These are phyloP conservation scores for Penicillium coprophilum DNA, from an alignment of 495 filamentous ascomycete species.

Conservation along the genomic window DNA sequence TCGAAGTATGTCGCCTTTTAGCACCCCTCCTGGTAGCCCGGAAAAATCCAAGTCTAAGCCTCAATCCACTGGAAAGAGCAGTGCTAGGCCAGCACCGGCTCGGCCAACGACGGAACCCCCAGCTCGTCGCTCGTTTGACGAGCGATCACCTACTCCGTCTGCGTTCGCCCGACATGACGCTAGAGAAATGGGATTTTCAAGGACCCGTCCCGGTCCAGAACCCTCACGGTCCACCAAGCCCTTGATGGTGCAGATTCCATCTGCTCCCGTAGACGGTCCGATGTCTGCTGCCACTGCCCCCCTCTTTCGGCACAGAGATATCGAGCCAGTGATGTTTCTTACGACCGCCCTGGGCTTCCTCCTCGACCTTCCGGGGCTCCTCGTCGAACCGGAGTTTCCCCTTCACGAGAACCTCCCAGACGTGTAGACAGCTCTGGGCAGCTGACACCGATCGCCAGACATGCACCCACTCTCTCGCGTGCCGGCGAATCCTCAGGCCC, in stretches of 20 bases:
- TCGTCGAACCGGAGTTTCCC: constrained; percentile 30
- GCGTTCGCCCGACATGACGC: constrained; percentile 20
- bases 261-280: constrained; percentile 18
- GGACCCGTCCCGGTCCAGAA: constrained; percentile 27
- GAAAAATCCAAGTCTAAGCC: constrained; percentile 49
- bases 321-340: constrained; percentile 38
- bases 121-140: constrained; percentile 30
- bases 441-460: constrained; percentile 20
- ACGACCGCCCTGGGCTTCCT: constrained; percentile 61
- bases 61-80: constrained; percentile 14
- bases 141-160: constrained; percentile 21
- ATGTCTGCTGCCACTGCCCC: constrained; percentile 25
- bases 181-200: constrained; percentile 34
- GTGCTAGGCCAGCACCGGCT: constrained; percentile 17
- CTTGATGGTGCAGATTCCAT: constrained; percentile 39
- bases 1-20: constrained; percentile 79
- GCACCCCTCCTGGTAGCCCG: constrained; percentile 79
- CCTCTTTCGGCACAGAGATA: constrained; percentile 30
- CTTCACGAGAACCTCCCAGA: constrained; percentile 30
- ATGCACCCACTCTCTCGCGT: constrained; percentile 16
- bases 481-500: constrained; percentile 18
- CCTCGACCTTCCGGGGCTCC: constrained; percentile 41
- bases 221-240: constrained; percentile 34
- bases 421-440: constrained; percentile 18
- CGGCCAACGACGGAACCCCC: constrained; percentile 29